Evolutionary conservation across 2,329 filamentous ascomycete genomes (phyloP).

Genomic region (Fusarium abutilonis): DNA sequence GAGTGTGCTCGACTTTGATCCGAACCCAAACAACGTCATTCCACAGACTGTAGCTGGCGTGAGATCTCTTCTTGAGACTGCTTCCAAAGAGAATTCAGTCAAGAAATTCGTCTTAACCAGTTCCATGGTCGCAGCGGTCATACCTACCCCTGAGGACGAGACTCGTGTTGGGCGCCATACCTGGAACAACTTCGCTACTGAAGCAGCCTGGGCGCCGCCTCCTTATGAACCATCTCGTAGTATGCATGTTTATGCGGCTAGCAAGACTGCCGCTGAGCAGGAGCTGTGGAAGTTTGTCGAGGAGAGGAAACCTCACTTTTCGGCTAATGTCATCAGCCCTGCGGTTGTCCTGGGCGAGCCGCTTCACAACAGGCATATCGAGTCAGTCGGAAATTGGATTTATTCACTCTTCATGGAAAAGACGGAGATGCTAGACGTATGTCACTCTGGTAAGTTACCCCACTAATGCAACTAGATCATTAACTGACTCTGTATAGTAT

Average conservation of each 20-base stretch:
- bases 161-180: constrained; percentile 36
- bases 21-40: constrained; percentile 56
- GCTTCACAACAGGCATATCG: constrained; percentile 31
- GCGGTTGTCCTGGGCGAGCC: constrained; percentile 30
- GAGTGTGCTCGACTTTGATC: constrained; percentile 51
- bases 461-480: not conserved
- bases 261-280: constrained; percentile 48
- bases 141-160: constrained; percentile 3
- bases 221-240: constrained; percentile 35
- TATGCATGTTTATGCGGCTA: constrained; percentile 44
- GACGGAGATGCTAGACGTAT: constrained; percentile 5
- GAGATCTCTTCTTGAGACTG: constrained; percentile 53
- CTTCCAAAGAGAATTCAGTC: constrained; percentile 52
- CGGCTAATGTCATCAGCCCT: constrained; percentile 37
- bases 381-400: constrained; percentile 1
- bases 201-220: constrained; percentile 46
- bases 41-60: constrained; percentile 50
- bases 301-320: constrained; percentile 41
- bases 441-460: not conserved
- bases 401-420: constrained; percentile 3
- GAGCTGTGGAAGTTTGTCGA: constrained; percentile 46
- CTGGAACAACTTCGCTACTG: constrained; percentile 48
- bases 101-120: constrained; percentile 48
- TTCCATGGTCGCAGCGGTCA: constrained; percentile 31
- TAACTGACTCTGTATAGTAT: constrained; percentile 1